Conservation (phyloP, 345 rosid species). For the Salix arbutifolia region DNA sequence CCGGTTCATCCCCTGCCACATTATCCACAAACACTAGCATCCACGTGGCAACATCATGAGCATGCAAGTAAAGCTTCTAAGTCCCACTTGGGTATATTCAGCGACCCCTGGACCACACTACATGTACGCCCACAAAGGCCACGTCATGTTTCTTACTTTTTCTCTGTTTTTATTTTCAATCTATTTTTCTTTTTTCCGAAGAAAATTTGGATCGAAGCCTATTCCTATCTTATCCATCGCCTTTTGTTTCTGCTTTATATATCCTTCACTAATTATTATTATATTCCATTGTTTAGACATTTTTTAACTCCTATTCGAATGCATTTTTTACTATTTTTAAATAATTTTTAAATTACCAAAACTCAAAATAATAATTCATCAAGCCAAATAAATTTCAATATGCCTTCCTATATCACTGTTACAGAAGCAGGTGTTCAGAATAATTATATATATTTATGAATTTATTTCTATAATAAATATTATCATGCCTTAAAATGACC, state of each 20-base stretch:
- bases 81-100: conserved; percentile 18
- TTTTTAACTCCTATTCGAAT: background rate
- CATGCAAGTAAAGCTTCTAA: background rate
- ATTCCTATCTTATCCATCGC: background rate
- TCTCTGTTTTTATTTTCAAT: no score
- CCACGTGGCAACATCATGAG: conserved; percentile 21
- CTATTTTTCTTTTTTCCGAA: background rate
- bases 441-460: no score
- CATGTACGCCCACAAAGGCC: no score
- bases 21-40: conserved; percentile 12
- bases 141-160: background rate
- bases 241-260: background rate
- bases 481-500: no score
- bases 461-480: no score
- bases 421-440: no score
- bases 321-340: background rate
- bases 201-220: background rate
- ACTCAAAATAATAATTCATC: no score
- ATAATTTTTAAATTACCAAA: background rate
- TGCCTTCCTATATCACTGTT: no score
- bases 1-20: background rate
- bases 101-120: conserved; percentile 15
- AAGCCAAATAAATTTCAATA: no score
- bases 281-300: background rate
- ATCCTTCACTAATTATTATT: background rate